These are phyloP conservation scores for Tremellales sp. DNA, from an alignment of 1,284 basidiomycete genomes.

Conservation along the genomic window DNA sequence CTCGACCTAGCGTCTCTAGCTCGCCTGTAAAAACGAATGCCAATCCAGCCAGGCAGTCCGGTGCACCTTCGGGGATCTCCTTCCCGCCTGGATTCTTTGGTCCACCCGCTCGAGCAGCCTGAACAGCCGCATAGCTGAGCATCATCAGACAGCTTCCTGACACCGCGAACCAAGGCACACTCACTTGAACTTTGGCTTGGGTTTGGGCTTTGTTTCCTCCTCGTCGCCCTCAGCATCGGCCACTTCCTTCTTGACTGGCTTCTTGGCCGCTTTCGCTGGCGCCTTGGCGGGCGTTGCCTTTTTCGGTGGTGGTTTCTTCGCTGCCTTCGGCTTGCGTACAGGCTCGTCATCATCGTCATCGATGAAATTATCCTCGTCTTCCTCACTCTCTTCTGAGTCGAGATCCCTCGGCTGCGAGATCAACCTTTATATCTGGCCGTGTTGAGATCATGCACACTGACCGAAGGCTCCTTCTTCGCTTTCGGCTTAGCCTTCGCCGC, in stretches of 20 bases:
- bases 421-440: neutral
- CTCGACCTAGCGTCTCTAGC: slow-evolving; percentile 76
- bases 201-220: slow-evolving; percentile 13
- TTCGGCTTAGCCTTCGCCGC: slow-evolving; percentile 8
- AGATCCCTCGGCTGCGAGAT: slow-evolving; percentile 20
- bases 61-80: slow-evolving; percentile 68
- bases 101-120: slow-evolving; percentile 62
- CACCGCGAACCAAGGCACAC: slow-evolving; percentile 5
- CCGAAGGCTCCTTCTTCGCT: slow-evolving; percentile 14
- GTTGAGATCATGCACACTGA: slow-evolving; percentile 4
- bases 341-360: slow-evolving; percentile 19
- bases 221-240: slow-evolving; percentile 14
- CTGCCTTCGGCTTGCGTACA: slow-evolving; percentile 15
- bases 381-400: slow-evolving; percentile 18
- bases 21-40: slow-evolving; percentile 97
- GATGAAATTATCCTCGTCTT: slow-evolving; percentile 17
- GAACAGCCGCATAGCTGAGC: slow-evolving; percentile 55
- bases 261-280: slow-evolving; percentile 26
- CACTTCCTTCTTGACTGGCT: slow-evolving; percentile 17
- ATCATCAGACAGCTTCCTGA: slow-evolving; percentile 1
- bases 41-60: slow-evolving; percentile 79
- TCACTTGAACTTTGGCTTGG: slow-evolving; percentile 46
- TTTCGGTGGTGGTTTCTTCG: slow-evolving; percentile 19
- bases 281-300: slow-evolving; percentile 25
- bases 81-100: slow-evolving; percentile 66